phyloP scores from a whole-genome alignment of 805 yeast genomes.

The Wickerhamiella kazuoi region DNA sequence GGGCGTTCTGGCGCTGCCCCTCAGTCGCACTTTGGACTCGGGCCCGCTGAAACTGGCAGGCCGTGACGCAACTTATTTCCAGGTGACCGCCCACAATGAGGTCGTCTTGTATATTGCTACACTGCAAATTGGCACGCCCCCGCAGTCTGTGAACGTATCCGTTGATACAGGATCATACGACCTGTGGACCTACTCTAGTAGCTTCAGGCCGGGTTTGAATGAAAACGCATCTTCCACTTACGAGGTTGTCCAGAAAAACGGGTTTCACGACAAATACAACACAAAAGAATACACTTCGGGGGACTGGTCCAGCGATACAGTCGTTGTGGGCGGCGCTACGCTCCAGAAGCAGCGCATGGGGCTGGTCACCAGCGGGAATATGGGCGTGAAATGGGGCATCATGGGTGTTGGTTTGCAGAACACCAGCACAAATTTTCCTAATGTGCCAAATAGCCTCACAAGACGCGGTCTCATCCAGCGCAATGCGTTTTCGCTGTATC shows the following conservation, averaged over 20 bases:
- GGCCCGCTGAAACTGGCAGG: neutral
- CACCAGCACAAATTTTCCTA: slow-evolving; percentile 16
- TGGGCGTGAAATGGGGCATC: slow-evolving; percentile 25
- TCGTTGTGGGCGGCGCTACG: slow-evolving; percentile 34
- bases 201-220: slow-evolving; percentile 12
- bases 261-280: slow-evolving; percentile 4
- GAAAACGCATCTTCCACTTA: slow-evolving; percentile 12
- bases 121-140: slow-evolving; percentile 33
- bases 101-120: slow-evolving; percentile 9
- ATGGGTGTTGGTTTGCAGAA: slow-evolving; percentile 22
- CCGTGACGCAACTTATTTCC: neutral
- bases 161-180: slow-evolving; percentile 62
- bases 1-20: neutral
- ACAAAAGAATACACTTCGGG: slow-evolving; percentile 26
- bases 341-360: slow-evolving; percentile 46
- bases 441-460: slow-evolving; percentile 2
- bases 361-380: slow-evolving; percentile 32
- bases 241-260: slow-evolving; percentile 3
- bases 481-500: neutral
- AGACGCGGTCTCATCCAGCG: neutral
- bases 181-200: slow-evolving; percentile 27
- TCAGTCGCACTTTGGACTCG: neutral
- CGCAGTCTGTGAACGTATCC: slow-evolving; percentile 32
- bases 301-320: slow-evolving; percentile 40
- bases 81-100: slow-evolving; percentile 5